Percentiles rank a stretch among this genome's conserved stretches.
These are phyloP conservation scores for Zalaria obscura DNA, from an alignment of 2,329 filamentous ascomycete genomes.

Conservation along the genomic window DNA sequence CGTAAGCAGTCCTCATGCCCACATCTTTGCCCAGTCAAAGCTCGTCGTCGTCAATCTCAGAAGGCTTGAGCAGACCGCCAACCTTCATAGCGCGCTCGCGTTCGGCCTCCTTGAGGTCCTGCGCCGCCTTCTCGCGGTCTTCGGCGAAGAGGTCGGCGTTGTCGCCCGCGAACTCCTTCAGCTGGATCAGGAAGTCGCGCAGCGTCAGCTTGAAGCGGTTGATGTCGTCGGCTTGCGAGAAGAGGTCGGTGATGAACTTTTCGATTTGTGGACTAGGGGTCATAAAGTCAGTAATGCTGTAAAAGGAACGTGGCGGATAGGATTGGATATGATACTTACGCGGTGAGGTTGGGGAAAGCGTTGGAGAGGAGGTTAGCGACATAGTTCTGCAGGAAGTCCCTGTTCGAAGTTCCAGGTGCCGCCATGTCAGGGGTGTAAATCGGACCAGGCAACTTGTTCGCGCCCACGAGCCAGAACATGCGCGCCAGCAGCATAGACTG, in stretches of 20 bases:
- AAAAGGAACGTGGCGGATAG: not conserved
- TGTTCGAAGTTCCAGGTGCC: conserved; percentile 69
- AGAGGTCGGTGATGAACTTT: conserved; percentile 78
- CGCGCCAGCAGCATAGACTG: conserved; percentile 87
- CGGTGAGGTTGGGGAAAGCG: conserved; percentile 84
- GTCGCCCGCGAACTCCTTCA: conserved; percentile 94
- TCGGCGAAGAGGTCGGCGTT: conserved; percentile 88
- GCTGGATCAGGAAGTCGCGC: conserved; percentile 89
- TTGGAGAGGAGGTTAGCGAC: conserved; percentile 72
- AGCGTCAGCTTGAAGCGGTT: conserved; percentile 92
- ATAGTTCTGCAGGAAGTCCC: conserved; percentile 80
- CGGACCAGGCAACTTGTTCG: conserved; percentile 80
- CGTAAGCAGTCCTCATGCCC: conserved; percentile 16
- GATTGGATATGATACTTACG: conserved; percentile 41
- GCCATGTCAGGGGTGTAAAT: conserved; percentile 81
- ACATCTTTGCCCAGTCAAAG: conserved; percentile 58
- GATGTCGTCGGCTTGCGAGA: conserved; percentile 75
- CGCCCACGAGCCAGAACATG: conserved; percentile 91
- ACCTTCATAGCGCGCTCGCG: conserved; percentile 89
- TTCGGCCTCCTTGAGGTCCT: conserved; percentile 74
- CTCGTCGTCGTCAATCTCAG: conserved; percentile 75
- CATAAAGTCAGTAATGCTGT: conserved; percentile 9
- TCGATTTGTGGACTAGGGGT: conserved; percentile 62
- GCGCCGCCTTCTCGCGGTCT: conserved; percentile 84
- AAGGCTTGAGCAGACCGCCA: conserved; percentile 87